Evolutionary conservation across 108 stramenopile genomes (phyloP).

Genomic region (Fragilaria crotonensis): DNA sequence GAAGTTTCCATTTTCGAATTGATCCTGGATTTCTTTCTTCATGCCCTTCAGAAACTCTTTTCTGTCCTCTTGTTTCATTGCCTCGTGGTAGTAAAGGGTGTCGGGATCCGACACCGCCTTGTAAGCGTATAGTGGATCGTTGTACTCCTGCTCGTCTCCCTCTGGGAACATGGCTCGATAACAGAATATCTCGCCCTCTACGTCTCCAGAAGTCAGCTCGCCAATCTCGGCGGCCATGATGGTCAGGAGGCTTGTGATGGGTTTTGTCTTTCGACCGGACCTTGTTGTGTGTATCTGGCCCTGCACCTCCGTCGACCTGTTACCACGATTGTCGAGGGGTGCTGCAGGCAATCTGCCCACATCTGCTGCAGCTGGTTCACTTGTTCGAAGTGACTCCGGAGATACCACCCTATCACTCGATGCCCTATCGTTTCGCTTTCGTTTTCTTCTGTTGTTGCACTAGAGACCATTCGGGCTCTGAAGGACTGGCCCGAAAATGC

Average conservation of each 20-base stretch:
- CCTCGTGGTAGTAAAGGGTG: slow-evolving; percentile 18
- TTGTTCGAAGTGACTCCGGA: not conserved
- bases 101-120: slow-evolving; percentile 8
- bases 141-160: not conserved
- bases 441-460: too few relatives aligned
- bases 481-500: too few relatives aligned
- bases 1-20: slow-evolving; percentile 3
- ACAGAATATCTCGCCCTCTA: not conserved
- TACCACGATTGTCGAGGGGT: too few relatives aligned
- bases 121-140: slow-evolving; percentile 1
- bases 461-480: too few relatives aligned
- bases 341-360: not conserved
- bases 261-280: not conserved
- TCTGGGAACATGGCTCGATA: not conserved
- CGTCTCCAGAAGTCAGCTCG: not conserved
- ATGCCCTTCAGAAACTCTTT: not conserved
- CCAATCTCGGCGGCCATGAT: not conserved
- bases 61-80: slow-evolving; percentile 8
- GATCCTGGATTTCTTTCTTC: slow-evolving; percentile 4
- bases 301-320: too few relatives aligned
- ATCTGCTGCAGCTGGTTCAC: not conserved
- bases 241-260: not conserved
- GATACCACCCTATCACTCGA: not conserved
- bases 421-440: not conserved
- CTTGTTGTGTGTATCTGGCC: not conserved